These are phyloP conservation scores for Solanum okadae DNA, from an alignment of 257 asterid genomes.

Conservation along the genomic window DNA sequence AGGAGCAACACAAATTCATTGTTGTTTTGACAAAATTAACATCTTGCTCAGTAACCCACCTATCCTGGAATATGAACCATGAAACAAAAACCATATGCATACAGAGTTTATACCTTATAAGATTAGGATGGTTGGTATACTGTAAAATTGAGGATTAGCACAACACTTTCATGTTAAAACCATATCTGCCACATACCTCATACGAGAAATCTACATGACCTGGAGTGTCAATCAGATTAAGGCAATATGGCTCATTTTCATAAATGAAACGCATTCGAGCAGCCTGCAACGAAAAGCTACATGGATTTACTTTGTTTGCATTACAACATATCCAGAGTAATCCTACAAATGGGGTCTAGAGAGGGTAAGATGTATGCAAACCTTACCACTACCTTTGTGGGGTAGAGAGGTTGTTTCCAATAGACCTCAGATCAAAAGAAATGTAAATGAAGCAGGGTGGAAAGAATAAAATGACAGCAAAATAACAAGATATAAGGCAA, in stretches of 20 bases:
- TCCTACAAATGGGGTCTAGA: background rate
- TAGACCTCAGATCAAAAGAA: background rate
- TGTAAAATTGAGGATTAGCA: background rate
- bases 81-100: background rate
- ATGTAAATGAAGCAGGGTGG: background rate
- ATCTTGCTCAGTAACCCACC: background rate
- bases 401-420: background rate
- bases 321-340: background rate
- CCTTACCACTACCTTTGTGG: background rate
- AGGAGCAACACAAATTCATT: background rate
- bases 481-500: background rate
- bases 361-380: background rate
- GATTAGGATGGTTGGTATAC: background rate
- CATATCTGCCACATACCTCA: conserved; percentile 49
- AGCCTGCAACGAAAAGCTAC: conserved; percentile 45
- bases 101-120: background rate
- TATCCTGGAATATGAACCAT: background rate
- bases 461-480: background rate
- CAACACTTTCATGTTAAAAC: background rate
- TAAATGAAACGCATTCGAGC: conserved; percentile 86
- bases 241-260: conserved; percentile 69
- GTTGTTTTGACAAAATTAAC: background rate
- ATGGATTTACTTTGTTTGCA: background rate
- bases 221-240: conserved; percentile 96
- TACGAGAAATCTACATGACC: conserved; percentile 99